These are phyloP conservation scores for Hymenoscyphus fructigenus DNA, from an alignment of 2,329 filamentous ascomycete species.

Conservation along the genomic window DNA sequence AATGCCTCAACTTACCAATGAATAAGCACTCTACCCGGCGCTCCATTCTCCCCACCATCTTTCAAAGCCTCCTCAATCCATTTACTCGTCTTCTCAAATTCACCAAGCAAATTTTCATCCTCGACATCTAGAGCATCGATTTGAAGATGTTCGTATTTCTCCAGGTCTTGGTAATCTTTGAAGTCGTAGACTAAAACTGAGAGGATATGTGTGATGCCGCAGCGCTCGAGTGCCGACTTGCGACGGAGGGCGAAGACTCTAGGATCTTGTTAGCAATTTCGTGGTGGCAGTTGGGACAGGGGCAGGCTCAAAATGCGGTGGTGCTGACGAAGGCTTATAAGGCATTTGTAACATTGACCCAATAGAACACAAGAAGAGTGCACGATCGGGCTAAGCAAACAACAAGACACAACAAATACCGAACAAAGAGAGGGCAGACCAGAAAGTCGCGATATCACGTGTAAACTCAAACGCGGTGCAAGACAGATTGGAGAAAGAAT, in stretches of 20 bases:
- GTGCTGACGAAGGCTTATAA: neutral
- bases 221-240: conserved; percentile 65
- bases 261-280: conserved; percentile 14
- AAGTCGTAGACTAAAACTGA: conserved; percentile 70
- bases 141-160: conserved; percentile 67
- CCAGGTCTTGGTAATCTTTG: conserved; percentile 54
- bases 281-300: neutral
- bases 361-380: neutral
- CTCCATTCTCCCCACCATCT: conserved; percentile 50
- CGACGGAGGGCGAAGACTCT: conserved; percentile 80
- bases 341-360: neutral
- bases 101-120: conserved; percentile 80
- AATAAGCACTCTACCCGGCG: conserved; percentile 61
- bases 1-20: conserved; percentile 60
- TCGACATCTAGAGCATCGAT: conserved; percentile 90
- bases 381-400: neutral
- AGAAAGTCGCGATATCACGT: conserved; percentile 8
- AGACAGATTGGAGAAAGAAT: neutral
- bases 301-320: no score
- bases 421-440: neutral
- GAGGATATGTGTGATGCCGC: conserved; percentile 86
- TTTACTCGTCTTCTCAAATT: conserved; percentile 73
- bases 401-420: neutral
- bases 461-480: neutral
- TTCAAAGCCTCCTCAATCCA: conserved; percentile 80